These are phyloP conservation scores for Nemania sp. DNA, from an alignment of 2,329 filamentous ascomycete genomes.

Conservation along the genomic window DNA sequence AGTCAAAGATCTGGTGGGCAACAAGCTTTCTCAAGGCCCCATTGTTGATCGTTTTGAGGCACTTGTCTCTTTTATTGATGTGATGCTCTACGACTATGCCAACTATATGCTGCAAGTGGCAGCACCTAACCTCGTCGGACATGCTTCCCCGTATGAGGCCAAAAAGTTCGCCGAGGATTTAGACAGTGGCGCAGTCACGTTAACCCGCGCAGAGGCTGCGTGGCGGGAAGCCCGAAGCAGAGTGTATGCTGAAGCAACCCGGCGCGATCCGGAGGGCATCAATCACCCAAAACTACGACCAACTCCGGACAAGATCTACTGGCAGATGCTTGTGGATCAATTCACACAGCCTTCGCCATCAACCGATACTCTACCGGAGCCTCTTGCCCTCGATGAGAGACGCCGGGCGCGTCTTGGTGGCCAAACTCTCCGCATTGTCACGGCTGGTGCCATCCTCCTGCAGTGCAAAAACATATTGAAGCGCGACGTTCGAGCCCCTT, in stretches of 20 bases:
- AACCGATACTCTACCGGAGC: constrained; percentile 68
- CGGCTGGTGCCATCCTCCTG: constrained; percentile 73
- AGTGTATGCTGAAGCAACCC: constrained; percentile 66
- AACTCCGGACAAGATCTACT: constrained; percentile 72
- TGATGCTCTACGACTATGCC: constrained; percentile 79
- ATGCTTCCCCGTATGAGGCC: constrained; percentile 74
- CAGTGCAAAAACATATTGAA: constrained; percentile 85
- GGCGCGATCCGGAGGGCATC: constrained; percentile 70
- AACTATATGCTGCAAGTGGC: constrained; percentile 78
- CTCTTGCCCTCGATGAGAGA: constrained; percentile 69
- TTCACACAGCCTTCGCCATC: constrained; percentile 68
- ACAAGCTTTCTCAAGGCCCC: constrained; percentile 62
- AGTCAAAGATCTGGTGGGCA: constrained; percentile 69
- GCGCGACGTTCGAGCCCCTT: constrained; percentile 75
- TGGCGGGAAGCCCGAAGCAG: constrained; percentile 69
- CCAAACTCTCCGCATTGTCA: constrained; percentile 68
- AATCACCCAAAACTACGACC: constrained; percentile 66
- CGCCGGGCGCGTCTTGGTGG: constrained; percentile 63
- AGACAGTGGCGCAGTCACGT: constrained; percentile 56
- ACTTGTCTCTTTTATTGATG: constrained; percentile 74
- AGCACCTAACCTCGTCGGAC: constrained; percentile 71
- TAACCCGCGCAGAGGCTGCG: constrained; percentile 65
- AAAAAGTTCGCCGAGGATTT: constrained; percentile 71
- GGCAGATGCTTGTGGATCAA: constrained; percentile 74
- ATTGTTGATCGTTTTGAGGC: constrained; percentile 78